Evolutionary conservation across 164 flowering plant species (phyloP), one percentile per base, ranked within the genome.

Genomic region (Annona squamosa): DNA sequence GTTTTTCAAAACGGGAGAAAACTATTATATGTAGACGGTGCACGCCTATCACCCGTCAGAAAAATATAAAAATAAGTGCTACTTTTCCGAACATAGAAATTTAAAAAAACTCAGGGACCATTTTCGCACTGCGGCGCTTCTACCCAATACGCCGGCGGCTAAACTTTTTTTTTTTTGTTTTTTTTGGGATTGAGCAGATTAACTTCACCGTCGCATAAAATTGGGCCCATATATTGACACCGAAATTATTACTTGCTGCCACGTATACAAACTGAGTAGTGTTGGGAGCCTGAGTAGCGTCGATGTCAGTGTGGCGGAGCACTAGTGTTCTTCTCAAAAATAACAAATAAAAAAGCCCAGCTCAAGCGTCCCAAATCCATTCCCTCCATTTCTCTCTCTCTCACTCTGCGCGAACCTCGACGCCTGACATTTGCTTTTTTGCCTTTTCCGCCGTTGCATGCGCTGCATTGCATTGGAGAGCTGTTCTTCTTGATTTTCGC

Each of bases 391-490:
- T 5, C 45, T 66, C 68, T 65, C 68, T 43, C 46, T 62, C 65
- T 63, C 65, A 18, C 7, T 19, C 65, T 63, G 59, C 46, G 70
- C 70, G 17, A 46, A 5, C 70, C 70, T 18, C 70, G 46, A 26
- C 73, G 18, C 46, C 65, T 71, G 73, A 70, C 63, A 42, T 41
- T 43, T n/a, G 56, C 41, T 6, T 68, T 46, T 68, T 19, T 6
- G n/a, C 37, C 56, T 6, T 17, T 46, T 68, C 45, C 46, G 70
- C 46, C 19, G 46, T 68, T n/a, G 18, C 45, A 37, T 19, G 41
- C 45, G 12, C 9, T 46, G 42, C 52, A 41, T 16, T 45, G 48
- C 47, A 18, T 68, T 17, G 1, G 56, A 43, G 37, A 4, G 5
- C 9, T 68, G 13, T 2, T 5, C 68, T 43, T 66, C 70, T 46